Evolutionary conservation across 1,284 basidiomycete species (phyloP).

Genomic region (Ceratobasidium sp.): DNA sequence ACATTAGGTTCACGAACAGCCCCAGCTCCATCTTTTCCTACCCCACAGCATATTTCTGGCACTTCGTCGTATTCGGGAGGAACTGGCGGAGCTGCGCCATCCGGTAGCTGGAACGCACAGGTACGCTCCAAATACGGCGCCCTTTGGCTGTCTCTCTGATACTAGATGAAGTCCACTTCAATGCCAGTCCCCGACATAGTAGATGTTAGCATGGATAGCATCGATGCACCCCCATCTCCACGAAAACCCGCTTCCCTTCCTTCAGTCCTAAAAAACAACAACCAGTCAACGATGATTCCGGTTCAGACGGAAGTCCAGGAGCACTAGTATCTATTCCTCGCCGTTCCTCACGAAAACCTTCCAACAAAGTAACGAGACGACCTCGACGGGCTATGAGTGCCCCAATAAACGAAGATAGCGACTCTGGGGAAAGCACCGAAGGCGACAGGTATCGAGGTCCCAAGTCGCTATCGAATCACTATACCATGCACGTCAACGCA

Average conservation of each 20-base stretch:
- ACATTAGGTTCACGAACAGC: neutral
- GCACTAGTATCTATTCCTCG: slow-evolving; percentile 3
- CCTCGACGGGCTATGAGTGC: slow-evolving; percentile 8
- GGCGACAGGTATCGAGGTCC: slow-evolving; percentile 43
- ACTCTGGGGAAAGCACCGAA: slow-evolving; percentile 41
- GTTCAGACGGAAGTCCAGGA: slow-evolving; percentile 4
- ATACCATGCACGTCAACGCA: slow-evolving; percentile 70
- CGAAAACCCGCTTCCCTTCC: neutral
- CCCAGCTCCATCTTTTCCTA: slow-evolving; percentile 12
- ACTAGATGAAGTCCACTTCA: neutral
- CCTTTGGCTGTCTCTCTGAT: neutral
- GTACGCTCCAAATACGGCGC: neutral
- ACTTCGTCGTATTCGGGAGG: slow-evolving; percentile 19
- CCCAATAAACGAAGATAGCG: slow-evolving; percentile 48
- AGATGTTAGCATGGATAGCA: slow-evolving; percentile 24
- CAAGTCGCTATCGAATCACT: slow-evolving; percentile 69
- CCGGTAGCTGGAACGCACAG: slow-evolving; percentile 18
- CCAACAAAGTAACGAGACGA: slow-evolving; percentile 40
- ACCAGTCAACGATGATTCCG: neutral
- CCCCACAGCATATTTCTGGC: slow-evolving; percentile 1
- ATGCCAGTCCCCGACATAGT: slow-evolving; percentile 21
- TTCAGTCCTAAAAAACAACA: neutral
- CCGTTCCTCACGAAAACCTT: slow-evolving; percentile 51
- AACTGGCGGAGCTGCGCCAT: neutral
- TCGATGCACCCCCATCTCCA: neutral